Percentiles rank a stretch among this genome's conserved stretches.
phyloP scores from a whole-genome alignment of 2,329 filamentous ascomycete genomes.

The Cladosporium sp. region DNA sequence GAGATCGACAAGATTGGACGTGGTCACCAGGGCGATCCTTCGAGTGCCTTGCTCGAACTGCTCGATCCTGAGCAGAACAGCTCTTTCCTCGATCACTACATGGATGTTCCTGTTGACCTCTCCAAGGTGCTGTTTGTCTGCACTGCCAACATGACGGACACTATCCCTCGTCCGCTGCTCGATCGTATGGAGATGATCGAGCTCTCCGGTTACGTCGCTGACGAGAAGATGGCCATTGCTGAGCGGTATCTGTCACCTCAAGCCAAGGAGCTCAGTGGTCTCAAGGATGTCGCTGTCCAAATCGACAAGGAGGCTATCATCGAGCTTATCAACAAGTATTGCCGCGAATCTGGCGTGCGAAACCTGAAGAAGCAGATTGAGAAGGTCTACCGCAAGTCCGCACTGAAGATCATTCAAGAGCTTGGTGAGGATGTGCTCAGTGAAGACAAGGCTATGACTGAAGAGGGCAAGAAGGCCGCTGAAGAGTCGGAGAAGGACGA shows the following conservation, averaged over 20 bases:
- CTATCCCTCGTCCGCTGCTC: conserved; percentile 85
- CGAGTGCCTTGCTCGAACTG: conserved; percentile 85
- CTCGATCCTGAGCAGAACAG: conserved; percentile 96
- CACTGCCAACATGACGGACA: conserved; percentile 98
- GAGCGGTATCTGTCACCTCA: conserved; percentile 86
- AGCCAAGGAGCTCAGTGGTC: conserved; percentile 86
- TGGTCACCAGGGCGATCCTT: conserved; percentile 92
- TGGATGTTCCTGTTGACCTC: conserved; percentile 94
- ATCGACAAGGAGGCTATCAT: conserved; percentile 82
- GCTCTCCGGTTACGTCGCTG: conserved; percentile 89
- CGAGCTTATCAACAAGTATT: conserved; percentile 97
- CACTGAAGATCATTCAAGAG: conserved; percentile 93
- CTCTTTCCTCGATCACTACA: conserved; percentile 96
- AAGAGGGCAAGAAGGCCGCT: conserved; percentile 74
- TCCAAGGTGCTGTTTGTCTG: conserved; percentile 98
- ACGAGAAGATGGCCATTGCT: conserved; percentile 98
- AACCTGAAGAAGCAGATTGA: conserved; percentile 99
- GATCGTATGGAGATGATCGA: conserved; percentile 98
- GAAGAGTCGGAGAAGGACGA: conserved; percentile 64
- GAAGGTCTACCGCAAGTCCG: conserved; percentile 96
- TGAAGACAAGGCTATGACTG: conserved; percentile 75
- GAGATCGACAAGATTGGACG: conserved; percentile 97
- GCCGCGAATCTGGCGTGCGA: conserved; percentile 90
- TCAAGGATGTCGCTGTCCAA: conserved; percentile 86
- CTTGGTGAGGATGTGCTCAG: conserved; percentile 77